Evolutionary conservation across 805 yeast species (phyloP).

Genomic region (Wickerhamomyces chaumierensis): DNA sequence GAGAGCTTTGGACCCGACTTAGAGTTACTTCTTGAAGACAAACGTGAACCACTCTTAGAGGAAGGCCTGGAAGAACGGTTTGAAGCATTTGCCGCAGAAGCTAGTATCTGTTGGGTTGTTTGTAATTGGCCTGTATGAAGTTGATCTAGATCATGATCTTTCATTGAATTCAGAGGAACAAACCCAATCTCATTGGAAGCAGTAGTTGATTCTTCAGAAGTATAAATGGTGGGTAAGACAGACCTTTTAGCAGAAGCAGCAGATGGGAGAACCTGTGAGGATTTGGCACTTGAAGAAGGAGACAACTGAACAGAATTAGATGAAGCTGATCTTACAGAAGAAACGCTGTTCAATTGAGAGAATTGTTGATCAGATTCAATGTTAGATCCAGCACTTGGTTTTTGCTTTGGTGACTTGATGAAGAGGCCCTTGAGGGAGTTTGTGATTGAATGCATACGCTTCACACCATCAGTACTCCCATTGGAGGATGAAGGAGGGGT

Average conservation of each 20-base stretch:
- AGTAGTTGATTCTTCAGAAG: neutral
- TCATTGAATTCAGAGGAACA: neutral
- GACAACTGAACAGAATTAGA: neutral
- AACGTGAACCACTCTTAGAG: neutral
- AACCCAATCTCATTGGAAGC: neutral
- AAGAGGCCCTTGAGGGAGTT: constrained; percentile 13
- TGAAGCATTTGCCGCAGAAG: no score
- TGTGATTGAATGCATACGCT: constrained; percentile 11
- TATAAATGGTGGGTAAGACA: neutral
- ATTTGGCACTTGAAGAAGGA: neutral
- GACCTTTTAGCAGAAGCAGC: neutral
- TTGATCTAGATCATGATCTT: neutral
- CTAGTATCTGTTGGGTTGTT: no score
- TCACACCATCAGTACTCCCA: no score
- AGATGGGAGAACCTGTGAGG: neutral
- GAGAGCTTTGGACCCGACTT: neutral
- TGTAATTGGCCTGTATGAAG: neutral
- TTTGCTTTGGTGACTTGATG: constrained; percentile 8
- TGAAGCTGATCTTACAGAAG: neutral
- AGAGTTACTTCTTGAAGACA: neutral
- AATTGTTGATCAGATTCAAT: neutral
- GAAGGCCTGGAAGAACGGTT: no score
- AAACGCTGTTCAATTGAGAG: neutral
- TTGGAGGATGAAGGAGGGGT: no score
- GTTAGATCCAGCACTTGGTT: neutral